phyloP scores from a whole-genome alignment of 495 filamentous ascomycete species.

The Neurospora cerealis region DNA sequence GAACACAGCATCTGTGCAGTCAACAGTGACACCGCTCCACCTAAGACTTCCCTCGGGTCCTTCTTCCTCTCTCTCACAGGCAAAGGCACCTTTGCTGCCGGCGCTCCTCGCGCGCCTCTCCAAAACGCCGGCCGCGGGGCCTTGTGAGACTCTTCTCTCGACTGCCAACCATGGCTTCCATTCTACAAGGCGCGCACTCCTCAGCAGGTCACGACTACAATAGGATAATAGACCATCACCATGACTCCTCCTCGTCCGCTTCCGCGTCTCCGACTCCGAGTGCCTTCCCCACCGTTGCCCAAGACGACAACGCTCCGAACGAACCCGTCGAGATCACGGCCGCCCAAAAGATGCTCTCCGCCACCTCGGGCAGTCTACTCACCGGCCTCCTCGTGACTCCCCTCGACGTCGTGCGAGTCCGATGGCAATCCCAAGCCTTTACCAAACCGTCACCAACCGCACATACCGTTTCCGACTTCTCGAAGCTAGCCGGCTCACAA shows the following conservation, averaged over 20 bases:
- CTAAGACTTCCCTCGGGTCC: background rate
- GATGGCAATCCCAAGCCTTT: constrained; percentile 70
- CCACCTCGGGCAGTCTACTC: constrained; percentile 78
- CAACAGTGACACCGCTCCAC: background rate
- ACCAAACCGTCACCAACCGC: constrained; percentile 28
- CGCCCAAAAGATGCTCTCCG: constrained; percentile 86
- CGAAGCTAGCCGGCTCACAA: constrained; percentile 32
- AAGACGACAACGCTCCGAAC: constrained; percentile 20
- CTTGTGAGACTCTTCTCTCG: background rate
- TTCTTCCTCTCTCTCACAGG: background rate
- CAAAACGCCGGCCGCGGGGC: background rate
- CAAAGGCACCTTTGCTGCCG: background rate
- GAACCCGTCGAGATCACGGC: constrained; percentile 56
- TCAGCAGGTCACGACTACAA: constrained; percentile 11
- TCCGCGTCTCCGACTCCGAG: constrained; percentile 17
- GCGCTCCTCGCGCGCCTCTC: background rate
- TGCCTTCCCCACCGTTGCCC: background rate
- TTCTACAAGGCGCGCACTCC: constrained; percentile 1
- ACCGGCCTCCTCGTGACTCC: constrained; percentile 89
- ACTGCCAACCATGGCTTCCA: constrained; percentile 8
- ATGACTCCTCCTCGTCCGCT: background rate
- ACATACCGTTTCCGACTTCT: constrained; percentile 25
- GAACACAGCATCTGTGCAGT: background rate
- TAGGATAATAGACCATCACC: constrained; percentile 5
- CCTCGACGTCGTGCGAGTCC: constrained; percentile 91